phyloP scores from a whole-genome alignment of 768 basidiomycete species.

The Pulveroboletus sp. region DNA sequence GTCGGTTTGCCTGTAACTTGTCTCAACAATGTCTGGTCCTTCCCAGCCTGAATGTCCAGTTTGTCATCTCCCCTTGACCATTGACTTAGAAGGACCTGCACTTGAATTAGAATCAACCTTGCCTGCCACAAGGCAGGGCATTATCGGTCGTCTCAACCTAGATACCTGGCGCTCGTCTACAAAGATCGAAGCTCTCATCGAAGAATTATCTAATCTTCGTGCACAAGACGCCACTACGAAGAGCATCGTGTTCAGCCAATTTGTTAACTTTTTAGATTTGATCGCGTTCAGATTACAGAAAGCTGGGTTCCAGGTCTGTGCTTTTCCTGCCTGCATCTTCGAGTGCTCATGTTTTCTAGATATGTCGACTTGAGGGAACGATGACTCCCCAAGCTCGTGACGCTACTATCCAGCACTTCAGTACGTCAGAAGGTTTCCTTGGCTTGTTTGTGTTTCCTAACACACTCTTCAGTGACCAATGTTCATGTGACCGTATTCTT shows the following conservation, averaged over 20 bases:
- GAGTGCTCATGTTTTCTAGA: conserved; percentile 37
- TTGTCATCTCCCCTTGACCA: conserved; percentile 87
- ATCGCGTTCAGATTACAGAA: conserved; percentile 90
- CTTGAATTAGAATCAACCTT: conserved; percentile 70
- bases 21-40: not conserved
- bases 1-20: not conserved
- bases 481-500: conserved; percentile 96
- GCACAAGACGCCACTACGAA: conserved; percentile 87
- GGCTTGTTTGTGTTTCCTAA: not conserved
- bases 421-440: conserved; percentile 38
- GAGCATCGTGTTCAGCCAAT: conserved; percentile 95
- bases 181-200: conserved; percentile 94
- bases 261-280: conserved; percentile 88
- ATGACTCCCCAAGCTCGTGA: conserved; percentile 97
- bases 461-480: conserved; percentile 65
- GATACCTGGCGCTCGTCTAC: conserved; percentile 93
- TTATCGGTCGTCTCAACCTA: conserved; percentile 84
- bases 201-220: conserved; percentile 85
- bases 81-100: conserved; percentile 93
- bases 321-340: not conserved
- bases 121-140: conserved; percentile 69
- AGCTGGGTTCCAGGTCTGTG: conserved; percentile 80
- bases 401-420: conserved; percentile 92
- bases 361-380: conserved; percentile 91
- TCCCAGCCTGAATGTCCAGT: conserved; percentile 86